phyloP scores from a whole-genome alignment of 305 asterid genomes.

The Fraxinus xanthoxyloides region DNA sequence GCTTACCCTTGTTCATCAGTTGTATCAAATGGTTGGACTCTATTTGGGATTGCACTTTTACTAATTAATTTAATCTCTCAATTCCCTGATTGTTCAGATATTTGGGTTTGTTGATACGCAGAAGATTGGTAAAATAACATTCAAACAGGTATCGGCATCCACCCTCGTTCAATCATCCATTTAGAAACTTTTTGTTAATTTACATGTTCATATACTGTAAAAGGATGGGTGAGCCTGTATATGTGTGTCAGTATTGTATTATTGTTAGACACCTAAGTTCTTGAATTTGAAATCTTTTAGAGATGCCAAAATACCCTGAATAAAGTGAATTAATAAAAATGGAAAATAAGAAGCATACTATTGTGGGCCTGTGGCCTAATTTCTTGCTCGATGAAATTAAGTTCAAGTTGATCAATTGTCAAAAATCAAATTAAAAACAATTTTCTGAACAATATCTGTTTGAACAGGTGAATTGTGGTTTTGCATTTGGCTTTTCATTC shows the following conservation, averaged over 20 bases:
- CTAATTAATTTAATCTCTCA: background rate
- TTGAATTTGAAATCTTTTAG: background rate
- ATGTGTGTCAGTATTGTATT: background rate
- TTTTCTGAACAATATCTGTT: background rate
- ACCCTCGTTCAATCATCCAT: background rate
- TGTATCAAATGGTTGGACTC: background rate
- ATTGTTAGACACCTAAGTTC: background rate
- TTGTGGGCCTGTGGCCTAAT: background rate
- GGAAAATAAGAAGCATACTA: background rate
- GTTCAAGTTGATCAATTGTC: background rate
- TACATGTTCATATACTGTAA: background rate
- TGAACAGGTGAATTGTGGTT: background rate
- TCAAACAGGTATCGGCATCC: conserved; percentile 59
- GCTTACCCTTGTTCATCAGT: background rate
- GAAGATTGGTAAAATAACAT: conserved; percentile 71
- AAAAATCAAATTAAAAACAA: background rate
- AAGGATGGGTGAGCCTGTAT: background rate
- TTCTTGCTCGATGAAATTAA: background rate
- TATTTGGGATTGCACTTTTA: background rate
- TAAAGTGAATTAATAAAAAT: background rate
- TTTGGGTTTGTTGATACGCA: conserved; percentile 70
- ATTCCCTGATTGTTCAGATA: conserved; percentile 55
- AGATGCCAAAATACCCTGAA: background rate
- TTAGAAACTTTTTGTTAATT: background rate
- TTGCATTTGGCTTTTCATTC: background rate